Percentiles rank a stretch among this genome's conserved stretches.
Evolutionary conservation across 192 early-diverging fungal species (phyloP).

Genomic region (Rhizoclosmatium sp.): DNA sequence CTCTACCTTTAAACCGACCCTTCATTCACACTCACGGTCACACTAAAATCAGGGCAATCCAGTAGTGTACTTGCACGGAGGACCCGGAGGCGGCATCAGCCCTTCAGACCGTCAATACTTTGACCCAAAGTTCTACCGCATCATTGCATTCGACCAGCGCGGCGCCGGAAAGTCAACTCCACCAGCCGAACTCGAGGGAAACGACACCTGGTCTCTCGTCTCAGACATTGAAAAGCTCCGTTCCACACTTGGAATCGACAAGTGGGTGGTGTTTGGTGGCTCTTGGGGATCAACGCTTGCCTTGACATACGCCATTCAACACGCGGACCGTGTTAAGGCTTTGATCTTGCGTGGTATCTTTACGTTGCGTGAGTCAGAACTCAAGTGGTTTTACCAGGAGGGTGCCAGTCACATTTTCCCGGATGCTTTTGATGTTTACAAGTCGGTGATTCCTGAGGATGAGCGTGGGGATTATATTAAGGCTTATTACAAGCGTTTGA

Average conservation of each 20-base stretch:
- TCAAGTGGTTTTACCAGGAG: constrained; percentile 74
- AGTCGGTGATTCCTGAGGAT: constrained; percentile 63
- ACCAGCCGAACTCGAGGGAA: constrained; percentile 68
- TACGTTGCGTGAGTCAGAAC: constrained; percentile 55
- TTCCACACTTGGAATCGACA: constrained; percentile 61
- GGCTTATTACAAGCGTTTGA: constrained; percentile 74
- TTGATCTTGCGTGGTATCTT: constrained; percentile 76
- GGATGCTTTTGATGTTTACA: constrained; percentile 66
- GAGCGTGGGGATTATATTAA: constrained; percentile 69
- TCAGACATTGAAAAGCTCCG: constrained; percentile 70
- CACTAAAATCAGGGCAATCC: constrained; percentile 16
- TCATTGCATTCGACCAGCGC: constrained; percentile 74
- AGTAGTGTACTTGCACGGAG: constrained; percentile 63
- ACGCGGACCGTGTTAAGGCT: constrained; percentile 68
- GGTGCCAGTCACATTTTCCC: constrained; percentile 74
- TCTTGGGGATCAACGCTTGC: constrained; percentile 71
- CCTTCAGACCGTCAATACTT: constrained; percentile 51
- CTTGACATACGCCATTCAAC: constrained; percentile 65
- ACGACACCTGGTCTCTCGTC: constrained; percentile 73
- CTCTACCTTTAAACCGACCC: background rate
- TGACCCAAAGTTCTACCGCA: constrained; percentile 67
- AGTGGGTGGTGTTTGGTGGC: constrained; percentile 81
- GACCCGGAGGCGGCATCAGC: constrained; percentile 71
- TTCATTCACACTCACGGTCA: background rate
- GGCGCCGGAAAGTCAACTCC: constrained; percentile 73